Base-by-base conservation (phyloP, 2,329 filamentous ascomycete species). In the Pestalotiopsis sp. region DNA sequence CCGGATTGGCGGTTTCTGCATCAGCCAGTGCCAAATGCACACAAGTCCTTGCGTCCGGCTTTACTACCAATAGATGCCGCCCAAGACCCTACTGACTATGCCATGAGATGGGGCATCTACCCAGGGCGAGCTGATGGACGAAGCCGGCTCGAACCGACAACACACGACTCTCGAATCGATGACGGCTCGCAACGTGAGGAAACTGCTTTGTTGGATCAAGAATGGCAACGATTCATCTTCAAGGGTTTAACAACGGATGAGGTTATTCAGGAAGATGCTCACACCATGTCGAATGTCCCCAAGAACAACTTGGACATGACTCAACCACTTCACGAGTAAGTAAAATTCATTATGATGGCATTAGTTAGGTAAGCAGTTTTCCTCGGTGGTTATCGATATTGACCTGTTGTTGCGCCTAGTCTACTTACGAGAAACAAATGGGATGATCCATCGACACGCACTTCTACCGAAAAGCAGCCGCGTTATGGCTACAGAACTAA, bases 191-290 rank as follows among this genome's bases (percentile, higher is more conserved):
- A 31, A 31, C 36, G 78, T 1, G 6, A 70, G 1, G 72, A 70
- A n/a, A 67, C 71, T 11, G 41, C 6, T 9, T 31, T 70, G 14
- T 62, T 70, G 4, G 77, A 78, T 59, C 73, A 77, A 45, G 72
- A 77, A 31, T 77, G 69, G 11, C 77, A 78, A 45, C 73, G 76
- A 2, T 1, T 74, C 1, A 0, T 77, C 0, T 70, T 77, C 11
- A 3, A n/a, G 1, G 74, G 73, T n/a, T 1, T 75, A 62, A 77
- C 76, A 20, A 76, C 73, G 1, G 77, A 78, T 57, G 77, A 78
- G 61, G 56, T 77, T 12, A 67, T 76, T 13, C n/a, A 67, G 2
- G 17, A 69, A 1, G 71, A 72, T 25, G 38, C 71, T 11, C 66
- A 73, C 13, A 72, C 68, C 36, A 72, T 74, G 70, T 69, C 72